These are phyloP conservation scores for Allium fistulosum DNA, from an alignment of 106 monocot species.

Conservation along the genomic window DNA sequence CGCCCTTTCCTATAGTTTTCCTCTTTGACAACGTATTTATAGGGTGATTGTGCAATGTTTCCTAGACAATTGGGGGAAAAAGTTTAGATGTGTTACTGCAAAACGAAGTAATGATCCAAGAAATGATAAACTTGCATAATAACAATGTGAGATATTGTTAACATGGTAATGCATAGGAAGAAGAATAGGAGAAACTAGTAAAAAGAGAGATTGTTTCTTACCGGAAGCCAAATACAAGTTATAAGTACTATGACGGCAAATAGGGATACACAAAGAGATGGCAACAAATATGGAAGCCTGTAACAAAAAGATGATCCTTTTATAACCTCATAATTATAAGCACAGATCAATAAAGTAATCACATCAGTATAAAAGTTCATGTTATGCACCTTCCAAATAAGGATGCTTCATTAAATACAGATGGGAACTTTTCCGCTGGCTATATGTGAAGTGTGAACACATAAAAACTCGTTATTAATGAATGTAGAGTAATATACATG, in stretches of 20 bases:
- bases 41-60: slow-evolving; percentile 38
- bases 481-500: too few relatives aligned
- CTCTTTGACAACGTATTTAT: slow-evolving; percentile 7
- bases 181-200: not conserved
- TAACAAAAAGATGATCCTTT: not conserved
- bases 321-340: not conserved
- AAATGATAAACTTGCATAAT: not conserved
- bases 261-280: slow-evolving; percentile 38
- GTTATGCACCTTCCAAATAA: slow-evolving; percentile 46
- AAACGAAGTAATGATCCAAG: not conserved
- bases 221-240: slow-evolving; percentile 44
- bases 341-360: not conserved
- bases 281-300: slow-evolving; percentile 63
- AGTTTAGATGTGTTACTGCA: not conserved
- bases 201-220: slow-evolving; percentile 9
- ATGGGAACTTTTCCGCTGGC: slow-evolving; percentile 79
- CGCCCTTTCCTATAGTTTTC: not conserved
- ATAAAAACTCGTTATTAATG: too few relatives aligned
- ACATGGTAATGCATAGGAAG: not conserved
- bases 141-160: not conserved
- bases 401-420: slow-evolving; percentile 45
- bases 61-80: slow-evolving; percentile 10
- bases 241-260: slow-evolving; percentile 24
- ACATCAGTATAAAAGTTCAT: not conserved
- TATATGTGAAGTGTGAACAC: slow-evolving; percentile 6